Evolutionary conservation across 148 eudicot genomes (phyloP).

Genomic region (Spergularia marina): DNA sequence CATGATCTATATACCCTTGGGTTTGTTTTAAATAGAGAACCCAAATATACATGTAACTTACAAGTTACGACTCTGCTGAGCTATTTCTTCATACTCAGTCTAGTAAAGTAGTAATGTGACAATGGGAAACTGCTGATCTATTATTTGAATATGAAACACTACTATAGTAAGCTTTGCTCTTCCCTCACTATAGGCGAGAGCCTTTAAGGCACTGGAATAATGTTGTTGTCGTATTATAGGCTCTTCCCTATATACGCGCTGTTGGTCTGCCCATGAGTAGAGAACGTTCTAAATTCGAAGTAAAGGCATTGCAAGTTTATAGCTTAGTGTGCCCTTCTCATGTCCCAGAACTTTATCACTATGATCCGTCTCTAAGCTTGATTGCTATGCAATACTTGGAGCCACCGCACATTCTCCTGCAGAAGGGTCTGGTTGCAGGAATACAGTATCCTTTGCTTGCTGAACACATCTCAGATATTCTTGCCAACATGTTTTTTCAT

Average conservation of each 20-base stretch:
- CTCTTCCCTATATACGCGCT: constrained; percentile 72
- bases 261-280: constrained; percentile 77
- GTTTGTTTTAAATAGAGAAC: too few species aligned
- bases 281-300: constrained; percentile 75
- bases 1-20: too few species aligned
- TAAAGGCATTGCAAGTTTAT: constrained; percentile 53
- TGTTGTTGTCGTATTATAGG: constrained; percentile 35
- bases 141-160: too few species aligned
- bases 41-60: too few species aligned
- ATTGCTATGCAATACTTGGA: constrained; percentile 83
- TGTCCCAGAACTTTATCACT: constrained; percentile 80
- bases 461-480: constrained; percentile 62
- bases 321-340: constrained; percentile 59
- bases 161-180: too few species aligned
- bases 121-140: too few species aligned
- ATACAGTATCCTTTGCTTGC: constrained; percentile 70
- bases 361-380: constrained; percentile 62
- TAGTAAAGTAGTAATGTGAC: too few species aligned
- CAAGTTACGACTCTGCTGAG: too few species aligned
- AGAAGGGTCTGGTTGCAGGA: constrained; percentile 75
- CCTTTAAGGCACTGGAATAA: too few species aligned
- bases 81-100: too few species aligned
- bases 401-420: constrained; percentile 76
- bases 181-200: too few species aligned
- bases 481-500: constrained; percentile 60